Evolutionary conservation across 305 asterid species (phyloP), one percentile per base, ranked within the genome.

Genomic region (Fraxinus ornus): DNA sequence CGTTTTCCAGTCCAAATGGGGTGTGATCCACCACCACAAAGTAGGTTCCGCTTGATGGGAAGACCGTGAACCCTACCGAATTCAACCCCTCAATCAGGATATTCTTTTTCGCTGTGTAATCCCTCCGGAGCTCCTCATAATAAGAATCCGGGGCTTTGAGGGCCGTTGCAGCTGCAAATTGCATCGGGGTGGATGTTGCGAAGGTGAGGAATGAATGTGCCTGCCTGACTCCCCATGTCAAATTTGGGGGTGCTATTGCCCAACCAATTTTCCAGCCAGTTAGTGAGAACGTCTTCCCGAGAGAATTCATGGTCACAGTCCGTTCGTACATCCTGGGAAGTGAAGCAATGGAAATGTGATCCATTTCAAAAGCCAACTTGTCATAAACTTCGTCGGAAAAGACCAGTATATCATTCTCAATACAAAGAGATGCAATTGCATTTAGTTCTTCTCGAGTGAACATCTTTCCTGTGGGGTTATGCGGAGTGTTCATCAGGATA

Each of bases 261-360:
- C 99, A 95, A 5, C 99, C 99, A 17, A 94, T 93, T 80, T 95
- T 95, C 99, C 99, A 95, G 75, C 99, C 99, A 0, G 99, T 95
- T 24, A 95, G 84, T 0, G 99, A 95, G 80, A 95, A 95, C 0
- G 99, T 95, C 94, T 95, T 95, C 86, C 97, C 99, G 80, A 95
- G 79, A 32, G 99, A 95, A 80, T 95, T 95, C 83, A 92, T 22
- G n/a, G 99, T 95, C 5, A 95, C 91, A 0, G 99, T 94, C 81
- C 99, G 85, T 19, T 94, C 93, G 36, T 84, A 95, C 98, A 94
- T 94, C 75, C 97, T 94, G 0, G 98, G 97, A 52, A 95, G 92
- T 4, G 99, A 94, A 55, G 98, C 98, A 30, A 94, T 90, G 12
- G 99, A 95, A 62, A 92, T 86, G 77, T 95, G 99, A 21, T 94